Evolutionary conservation across 2,329 filamentous ascomycete genomes (phyloP).

Genomic region (Aspergillus fumigatus): DNA sequence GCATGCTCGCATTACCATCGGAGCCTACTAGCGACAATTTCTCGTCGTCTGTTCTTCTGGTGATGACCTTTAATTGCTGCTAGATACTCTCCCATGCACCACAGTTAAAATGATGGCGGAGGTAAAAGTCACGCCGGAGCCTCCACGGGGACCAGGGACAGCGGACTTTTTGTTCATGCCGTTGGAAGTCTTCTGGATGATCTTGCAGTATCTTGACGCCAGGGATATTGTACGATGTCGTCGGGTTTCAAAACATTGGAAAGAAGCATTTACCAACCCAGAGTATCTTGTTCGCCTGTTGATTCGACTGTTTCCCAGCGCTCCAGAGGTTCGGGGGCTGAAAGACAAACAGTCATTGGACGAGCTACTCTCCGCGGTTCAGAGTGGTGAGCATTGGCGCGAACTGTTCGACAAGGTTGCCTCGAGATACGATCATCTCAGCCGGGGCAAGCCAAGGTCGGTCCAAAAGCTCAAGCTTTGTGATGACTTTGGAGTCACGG

Average conservation of each 20-base stretch:
- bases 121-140: neutral
- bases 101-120: neutral
- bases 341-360: conserved; percentile 1
- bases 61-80: neutral
- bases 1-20: too few relatives aligned
- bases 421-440: conserved; percentile 53
- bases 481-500: conserved; percentile 31
- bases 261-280: conserved; percentile 47
- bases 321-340: conserved; percentile 49
- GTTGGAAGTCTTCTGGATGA: conserved; percentile 55
- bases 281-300: conserved; percentile 47
- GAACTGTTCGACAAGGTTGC: conserved; percentile 48
- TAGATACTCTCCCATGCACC: neutral
- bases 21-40: neutral
- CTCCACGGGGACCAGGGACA: conserved; percentile 1
- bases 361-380: neutral
- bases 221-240: conserved; percentile 50
- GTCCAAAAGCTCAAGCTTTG: conserved; percentile 45
- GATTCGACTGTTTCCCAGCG: conserved; percentile 49
- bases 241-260: conserved; percentile 49
- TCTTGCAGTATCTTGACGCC: conserved; percentile 48
- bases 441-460: conserved; percentile 44
- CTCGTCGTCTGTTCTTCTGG: neutral
- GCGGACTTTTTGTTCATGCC: conserved; percentile 41
- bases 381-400: conserved; percentile 12